phyloP scores from a whole-genome alignment of 2,329 filamentous ascomycete genomes.

The Hypoxylon sp. region DNA sequence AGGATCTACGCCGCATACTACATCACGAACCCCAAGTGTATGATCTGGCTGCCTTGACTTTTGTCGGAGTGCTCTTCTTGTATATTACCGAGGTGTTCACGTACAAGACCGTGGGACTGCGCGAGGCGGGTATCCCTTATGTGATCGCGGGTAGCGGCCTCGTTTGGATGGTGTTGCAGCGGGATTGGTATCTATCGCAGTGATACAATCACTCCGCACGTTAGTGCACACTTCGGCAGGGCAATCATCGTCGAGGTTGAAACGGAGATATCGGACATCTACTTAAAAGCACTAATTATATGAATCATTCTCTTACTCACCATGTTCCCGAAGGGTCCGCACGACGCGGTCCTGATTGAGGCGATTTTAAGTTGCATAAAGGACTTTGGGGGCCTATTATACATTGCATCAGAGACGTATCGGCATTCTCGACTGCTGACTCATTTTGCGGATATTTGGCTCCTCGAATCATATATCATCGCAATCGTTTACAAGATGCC shows the following conservation, averaged over 20 bases:
- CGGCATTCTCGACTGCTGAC: conserved; percentile 1
- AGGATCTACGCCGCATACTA: conserved; percentile 54
- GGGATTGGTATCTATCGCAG: conserved; percentile 44
- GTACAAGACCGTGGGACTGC: conserved; percentile 46
- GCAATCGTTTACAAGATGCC: conserved; percentile 1
- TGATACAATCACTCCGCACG: conserved; percentile 6
- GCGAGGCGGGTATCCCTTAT: conserved; percentile 45
- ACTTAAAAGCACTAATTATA: conserved; percentile 5
- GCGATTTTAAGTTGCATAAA: not conserved
- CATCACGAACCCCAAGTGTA: conserved; percentile 53
- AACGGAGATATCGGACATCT: conserved; percentile 32
- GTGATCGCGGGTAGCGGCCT: conserved; percentile 41
- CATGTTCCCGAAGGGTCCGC: conserved; percentile 6
- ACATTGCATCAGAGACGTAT: not conserved
- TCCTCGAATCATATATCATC: conserved; percentile 20
- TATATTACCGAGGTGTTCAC: conserved; percentile 49
- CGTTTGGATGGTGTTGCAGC: conserved; percentile 48
- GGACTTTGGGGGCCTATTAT: not conserved
- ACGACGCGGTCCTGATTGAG: conserved; percentile 8
- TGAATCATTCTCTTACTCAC: conserved; percentile 19
- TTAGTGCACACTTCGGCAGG: not conserved
- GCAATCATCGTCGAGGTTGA: conserved; percentile 2
- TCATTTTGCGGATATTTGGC: conserved; percentile 7
- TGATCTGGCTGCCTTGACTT: conserved; percentile 51
- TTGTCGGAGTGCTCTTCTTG: conserved; percentile 52